Base-by-base conservation (phyloP, 768 basidiomycete species). In the Thelephora aurantiotincta region DNA sequence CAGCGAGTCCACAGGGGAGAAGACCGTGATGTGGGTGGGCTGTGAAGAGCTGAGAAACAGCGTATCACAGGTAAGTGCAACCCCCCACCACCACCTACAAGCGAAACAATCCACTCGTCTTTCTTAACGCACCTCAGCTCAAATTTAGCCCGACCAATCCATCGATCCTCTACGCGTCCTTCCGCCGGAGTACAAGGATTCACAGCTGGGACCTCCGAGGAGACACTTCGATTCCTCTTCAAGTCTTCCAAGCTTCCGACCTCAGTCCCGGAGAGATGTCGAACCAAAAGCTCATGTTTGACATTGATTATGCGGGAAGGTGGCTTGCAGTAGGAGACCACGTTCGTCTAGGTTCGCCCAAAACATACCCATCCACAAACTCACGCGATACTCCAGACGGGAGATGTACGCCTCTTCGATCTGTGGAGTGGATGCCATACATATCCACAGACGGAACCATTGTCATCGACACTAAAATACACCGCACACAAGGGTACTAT, bases 211-310 rank as follows among this genome's bases (percentile, higher is more conserved):
- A 96, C 59, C 59, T 91, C 5, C 75, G 91, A 0, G 67, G 73
- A 2, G 71, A 82, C 60, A 56, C 72, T 26, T 60, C 64, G 45
- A 18, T 53, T 14, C 71, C 77, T 36, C 45, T 74, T 14, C 59
- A 64, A 26, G 57, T 70, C 43, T 75, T 54, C 51, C 58, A 48
- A 52, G 47, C 49, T 23, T 26, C 14, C 36, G 33, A 18, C 13
- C 33, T 42, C 47, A 16, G 14, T 44, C 37, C 19, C 30, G 35
- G 37, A 48, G 35, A 48, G 41, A 48, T 42, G 50, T 82, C 84
- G 18, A 92, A 93, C 57, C 93, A 96, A 61, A 75, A 75, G 52
- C 65, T 80, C 20, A 60, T 65, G n/a, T 93, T 94, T 55, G 87
- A 87, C 53, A 58, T 93, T 0, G 88, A 93, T 56, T 47, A 69